These are phyloP conservation scores for Amphicarpaea edgeworthii DNA, from an alignment of 306 rosid genomes.

Conservation along the genomic window DNA sequence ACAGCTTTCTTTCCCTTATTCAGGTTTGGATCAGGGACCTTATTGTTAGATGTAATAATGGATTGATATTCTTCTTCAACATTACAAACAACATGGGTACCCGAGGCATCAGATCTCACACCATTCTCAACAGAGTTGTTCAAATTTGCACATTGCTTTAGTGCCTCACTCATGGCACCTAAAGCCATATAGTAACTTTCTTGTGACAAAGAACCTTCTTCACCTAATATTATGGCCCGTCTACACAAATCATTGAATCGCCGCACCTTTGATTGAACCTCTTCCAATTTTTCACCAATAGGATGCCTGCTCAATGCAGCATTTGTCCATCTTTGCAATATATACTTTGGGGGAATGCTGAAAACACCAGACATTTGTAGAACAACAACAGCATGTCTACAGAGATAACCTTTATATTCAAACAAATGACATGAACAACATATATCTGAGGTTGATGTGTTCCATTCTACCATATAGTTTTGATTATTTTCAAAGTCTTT, in stretches of 20 bases:
- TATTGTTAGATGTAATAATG: conserved; percentile 35
- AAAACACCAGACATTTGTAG: conserved; percentile 75
- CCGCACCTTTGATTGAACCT: conserved; percentile 68
- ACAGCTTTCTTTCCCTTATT: conserved; percentile 45
- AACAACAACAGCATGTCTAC: conserved; percentile 70
- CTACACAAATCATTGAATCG: conserved; percentile 67
- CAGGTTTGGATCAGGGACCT: conserved; percentile 48
- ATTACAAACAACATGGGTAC: conserved; percentile 48
- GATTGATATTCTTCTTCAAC: conserved; percentile 53
- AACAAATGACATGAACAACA: conserved; percentile 69
- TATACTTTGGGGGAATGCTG: conserved; percentile 64
- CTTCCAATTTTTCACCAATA: conserved; percentile 65
- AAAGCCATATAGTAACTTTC: conserved; percentile 66
- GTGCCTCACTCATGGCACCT: conserved; percentile 58
- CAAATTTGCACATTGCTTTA: conserved; percentile 56
- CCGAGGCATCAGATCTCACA: conserved; percentile 39
- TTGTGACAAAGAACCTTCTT: conserved; percentile 68
- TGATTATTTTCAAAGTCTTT: conserved; percentile 62
- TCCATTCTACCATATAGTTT: conserved; percentile 64
- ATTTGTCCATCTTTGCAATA: conserved; percentile 69
- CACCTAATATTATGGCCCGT: conserved; percentile 72
- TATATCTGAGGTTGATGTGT: conserved; percentile 60
- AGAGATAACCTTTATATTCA: conserved; percentile 67
- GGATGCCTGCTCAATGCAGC: conserved; percentile 69
- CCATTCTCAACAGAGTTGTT: conserved; percentile 56